phyloP scores from a whole-genome alignment of 2,329 filamentous ascomycete genomes.

The Dactylellina drechsleri region DNA sequence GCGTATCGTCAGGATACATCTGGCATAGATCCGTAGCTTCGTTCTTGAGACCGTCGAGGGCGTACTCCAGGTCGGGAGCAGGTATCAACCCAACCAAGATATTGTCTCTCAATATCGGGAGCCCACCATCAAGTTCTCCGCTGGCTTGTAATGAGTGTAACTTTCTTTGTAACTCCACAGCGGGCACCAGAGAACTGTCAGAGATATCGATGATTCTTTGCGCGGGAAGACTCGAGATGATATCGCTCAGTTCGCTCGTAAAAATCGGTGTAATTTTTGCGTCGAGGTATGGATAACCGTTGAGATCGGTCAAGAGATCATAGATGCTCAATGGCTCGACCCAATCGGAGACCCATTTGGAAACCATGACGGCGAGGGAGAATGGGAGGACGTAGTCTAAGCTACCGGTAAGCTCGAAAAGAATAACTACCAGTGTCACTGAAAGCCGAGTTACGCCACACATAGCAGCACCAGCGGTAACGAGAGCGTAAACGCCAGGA shows the following conservation, averaged over 20 bases:
- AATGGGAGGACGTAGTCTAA: conserved; percentile 95
- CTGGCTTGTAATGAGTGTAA: conserved; percentile 82
- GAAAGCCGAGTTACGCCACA: conserved; percentile 94
- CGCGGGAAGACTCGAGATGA: conserved; percentile 78
- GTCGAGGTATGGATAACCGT: conserved; percentile 96
- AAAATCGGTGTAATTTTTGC: conserved; percentile 94
- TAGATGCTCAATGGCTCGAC: conserved; percentile 95
- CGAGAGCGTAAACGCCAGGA: conserved; percentile 91
- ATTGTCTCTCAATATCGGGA: conserved; percentile 83
- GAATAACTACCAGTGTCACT: conserved; percentile 90
- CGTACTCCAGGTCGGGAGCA: conserved; percentile 91
- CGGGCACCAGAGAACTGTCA: conserved; percentile 80
- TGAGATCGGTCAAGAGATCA: conserved; percentile 94
- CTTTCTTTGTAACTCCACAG: conserved; percentile 79
- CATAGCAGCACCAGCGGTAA: conserved; percentile 93
- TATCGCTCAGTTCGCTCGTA: conserved; percentile 86
- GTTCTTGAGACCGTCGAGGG: conserved; percentile 82
- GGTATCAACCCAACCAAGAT: conserved; percentile 90
- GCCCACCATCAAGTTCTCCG: conserved; percentile 89
- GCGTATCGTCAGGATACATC: conserved; percentile 71
- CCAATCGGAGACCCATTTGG: conserved; percentile 98
- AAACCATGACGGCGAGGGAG: conserved; percentile 86
- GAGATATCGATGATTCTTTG: conserved; percentile 90
- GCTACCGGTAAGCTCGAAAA: conserved; percentile 95
- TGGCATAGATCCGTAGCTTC: conserved; percentile 79